Evolutionary conservation across 257 asterid species (phyloP).

Genomic region (Primulina huaijiensis): DNA sequence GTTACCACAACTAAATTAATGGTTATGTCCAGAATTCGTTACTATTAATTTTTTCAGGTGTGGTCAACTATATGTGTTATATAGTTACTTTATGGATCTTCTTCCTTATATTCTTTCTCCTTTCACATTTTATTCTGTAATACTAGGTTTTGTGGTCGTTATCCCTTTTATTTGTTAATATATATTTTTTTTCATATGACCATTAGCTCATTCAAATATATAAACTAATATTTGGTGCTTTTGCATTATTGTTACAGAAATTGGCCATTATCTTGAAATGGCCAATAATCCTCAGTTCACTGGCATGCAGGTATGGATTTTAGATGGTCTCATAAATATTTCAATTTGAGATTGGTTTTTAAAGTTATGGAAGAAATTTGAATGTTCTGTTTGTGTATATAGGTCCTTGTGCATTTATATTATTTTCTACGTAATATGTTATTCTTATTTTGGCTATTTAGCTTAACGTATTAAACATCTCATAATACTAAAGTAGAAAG

Average conservation of each 20-base stretch:
- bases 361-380: neutral
- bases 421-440: neutral
- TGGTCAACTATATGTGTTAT: neutral
- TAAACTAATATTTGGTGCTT: constrained; percentile 18
- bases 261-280: constrained; percentile 38
- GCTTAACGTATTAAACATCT: neutral
- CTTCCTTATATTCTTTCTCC: constrained; percentile 3
- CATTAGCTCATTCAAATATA: neutral
- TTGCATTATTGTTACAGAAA: constrained; percentile 34
- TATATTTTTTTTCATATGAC: neutral
- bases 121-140: constrained; percentile 18
- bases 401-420: neutral
- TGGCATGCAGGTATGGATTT: constrained; percentile 46
- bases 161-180: neutral
- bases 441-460: neutral
- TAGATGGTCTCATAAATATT: constrained; percentile 10
- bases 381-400: neutral
- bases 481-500: neutral
- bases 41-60: neutral
- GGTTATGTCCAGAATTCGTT: constrained; percentile 10
- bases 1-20: constrained; percentile 10
- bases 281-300: constrained; percentile 44
- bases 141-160: neutral
- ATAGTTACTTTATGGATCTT: neutral
- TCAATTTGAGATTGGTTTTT: constrained; percentile 8